Base-by-base conservation (phyloP, 495 filamentous ascomycete genomes). In the Penicillium mononematosum region DNA sequence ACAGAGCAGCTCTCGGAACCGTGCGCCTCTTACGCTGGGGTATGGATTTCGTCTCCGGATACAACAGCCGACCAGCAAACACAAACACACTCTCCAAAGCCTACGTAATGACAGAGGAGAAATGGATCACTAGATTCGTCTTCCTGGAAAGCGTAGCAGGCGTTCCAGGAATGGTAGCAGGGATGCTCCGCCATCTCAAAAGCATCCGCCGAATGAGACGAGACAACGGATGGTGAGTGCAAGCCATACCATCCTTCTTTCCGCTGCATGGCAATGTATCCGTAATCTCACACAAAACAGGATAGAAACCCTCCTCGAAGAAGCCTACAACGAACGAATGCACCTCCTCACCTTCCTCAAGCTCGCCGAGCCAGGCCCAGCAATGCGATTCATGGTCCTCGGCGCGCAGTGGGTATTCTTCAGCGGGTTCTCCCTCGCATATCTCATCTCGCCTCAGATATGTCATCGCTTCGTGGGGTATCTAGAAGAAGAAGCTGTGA, bases 381-480 rank as follows among this genome's bases (percentile, higher is more conserved):
- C 94, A 78, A 94, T 96, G 90, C 83, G 85, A 42, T 60, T 87
- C 45, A 86, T 92, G 80, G 86, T 93, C 43, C 79, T 96, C 24
- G 89, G 83, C 10, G 89, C 91, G 2, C 84, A 87, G 64, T 83
- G 84, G 22, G 90, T 96, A 56, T 96, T 92, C 78, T 96, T 93
- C 81, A 96, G 96, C 73, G 82, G 83, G 58, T 82, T 98, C 67
- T 95, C 96, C 79, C 31, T 95, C 47, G 81, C 86, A 50, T 98
- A 96, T 74, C 83, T 98, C 31, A 71, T 96, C 56, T 91, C 88
- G 1, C 92, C 93, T 2, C 84, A 86, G 46, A 93, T 89, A 58
- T 91, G 86, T 62, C 93, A 98, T 70, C 89, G 93, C 45, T 98
- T 98, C 70, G 92, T 96, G 50, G 93, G 92, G 1, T 96, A 96